A percentile compares a stretch with the other conserved stretches of the same genome.
phyloP scores from a whole-genome alignment of 768 basidiomycete species.

The Podaxis pistillaris region DNA sequence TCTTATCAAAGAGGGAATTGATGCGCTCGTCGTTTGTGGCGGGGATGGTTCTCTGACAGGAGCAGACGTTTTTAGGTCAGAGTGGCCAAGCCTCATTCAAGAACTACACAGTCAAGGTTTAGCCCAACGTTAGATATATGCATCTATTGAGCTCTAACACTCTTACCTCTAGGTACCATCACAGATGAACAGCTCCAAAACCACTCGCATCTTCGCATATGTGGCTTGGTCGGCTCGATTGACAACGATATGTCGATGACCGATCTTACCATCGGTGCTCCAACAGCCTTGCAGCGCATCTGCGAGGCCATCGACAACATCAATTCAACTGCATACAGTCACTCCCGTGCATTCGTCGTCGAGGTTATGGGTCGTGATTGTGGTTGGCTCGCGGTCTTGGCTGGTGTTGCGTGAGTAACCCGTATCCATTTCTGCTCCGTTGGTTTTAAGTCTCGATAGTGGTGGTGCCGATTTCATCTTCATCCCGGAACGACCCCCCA shows the following conservation, averaged over 20 bases:
- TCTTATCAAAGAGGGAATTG: conserved; percentile 94
- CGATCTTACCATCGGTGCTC: conserved; percentile 94
- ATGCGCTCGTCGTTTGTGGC: conserved; percentile 95
- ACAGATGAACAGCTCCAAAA: conserved; percentile 65
- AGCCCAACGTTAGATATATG: conserved; percentile 15
- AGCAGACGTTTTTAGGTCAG: conserved; percentile 88
- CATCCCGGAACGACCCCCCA: conserved; percentile 92
- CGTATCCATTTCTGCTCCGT: not conserved
- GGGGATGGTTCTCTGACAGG: conserved; percentile 97
- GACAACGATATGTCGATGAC: conserved; percentile 99
- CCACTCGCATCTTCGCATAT: conserved; percentile 88
- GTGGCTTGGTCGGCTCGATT: conserved; percentile 98
- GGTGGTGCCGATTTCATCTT: conserved; percentile 96
- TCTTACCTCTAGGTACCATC: conserved; percentile 55
- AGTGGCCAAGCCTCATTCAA: conserved; percentile 88
- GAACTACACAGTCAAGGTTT: conserved; percentile 63
- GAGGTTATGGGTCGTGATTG: conserved; percentile 99
- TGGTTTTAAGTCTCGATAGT: conserved; percentile 31
- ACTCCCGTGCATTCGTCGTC: conserved; percentile 95
- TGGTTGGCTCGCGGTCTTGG: conserved; percentile 96
- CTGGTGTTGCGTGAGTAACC: conserved; percentile 74
- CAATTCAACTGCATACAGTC: conserved; percentile 93
- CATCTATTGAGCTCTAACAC: conserved; percentile 4
- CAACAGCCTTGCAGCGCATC: conserved; percentile 93
- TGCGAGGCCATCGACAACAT: conserved; percentile 99